phyloP scores from a whole-genome alignment of 1,284 basidiomycete genomes.

The Xerocomus nothofagi region DNA sequence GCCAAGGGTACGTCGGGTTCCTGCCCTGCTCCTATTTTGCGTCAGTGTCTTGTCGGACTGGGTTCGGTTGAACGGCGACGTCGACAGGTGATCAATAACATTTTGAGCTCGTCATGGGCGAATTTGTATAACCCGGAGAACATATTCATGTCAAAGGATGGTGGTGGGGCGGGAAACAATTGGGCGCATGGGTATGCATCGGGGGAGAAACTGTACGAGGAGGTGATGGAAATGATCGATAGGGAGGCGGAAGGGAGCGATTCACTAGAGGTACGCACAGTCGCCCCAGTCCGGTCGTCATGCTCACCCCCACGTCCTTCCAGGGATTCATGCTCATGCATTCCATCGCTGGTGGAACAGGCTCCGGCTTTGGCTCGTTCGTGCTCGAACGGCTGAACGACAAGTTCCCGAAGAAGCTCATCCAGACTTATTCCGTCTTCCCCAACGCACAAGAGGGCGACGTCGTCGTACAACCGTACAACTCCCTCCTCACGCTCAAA shows the following conservation, averaged over 20 bases:
- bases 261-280: conserved; percentile 79
- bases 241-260: conserved; percentile 98
- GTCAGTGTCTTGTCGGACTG: background rate
- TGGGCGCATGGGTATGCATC: conserved; percentile 95
- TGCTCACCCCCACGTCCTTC: background rate
- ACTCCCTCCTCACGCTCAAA: conserved; percentile 93
- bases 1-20: conserved; percentile 72
- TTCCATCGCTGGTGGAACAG: conserved; percentile 98
- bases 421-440: conserved; percentile 99
- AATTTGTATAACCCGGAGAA: conserved; percentile 99
- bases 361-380: conserved; percentile 97
- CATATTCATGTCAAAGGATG: conserved; percentile 93
- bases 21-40: background rate
- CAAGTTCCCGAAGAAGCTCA: conserved; percentile 98
- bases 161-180: conserved; percentile 98
- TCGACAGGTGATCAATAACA: conserved; percentile 92
- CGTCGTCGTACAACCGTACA: conserved; percentile 98
- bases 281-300: background rate
- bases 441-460: conserved; percentile 91
- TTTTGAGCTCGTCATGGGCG: conserved; percentile 88
- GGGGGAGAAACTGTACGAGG: conserved; percentile 93
- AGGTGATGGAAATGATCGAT: conserved; percentile 99
- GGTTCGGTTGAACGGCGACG: conserved; percentile 3
- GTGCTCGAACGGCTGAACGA: conserved; percentile 95
- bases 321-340: conserved; percentile 99